Percentiles rank a stretch among this genome's conserved stretches.
Evolutionary conservation across 169 alveolate genomes (phyloP).

Genomic region (Plasmodium inui): DNA sequence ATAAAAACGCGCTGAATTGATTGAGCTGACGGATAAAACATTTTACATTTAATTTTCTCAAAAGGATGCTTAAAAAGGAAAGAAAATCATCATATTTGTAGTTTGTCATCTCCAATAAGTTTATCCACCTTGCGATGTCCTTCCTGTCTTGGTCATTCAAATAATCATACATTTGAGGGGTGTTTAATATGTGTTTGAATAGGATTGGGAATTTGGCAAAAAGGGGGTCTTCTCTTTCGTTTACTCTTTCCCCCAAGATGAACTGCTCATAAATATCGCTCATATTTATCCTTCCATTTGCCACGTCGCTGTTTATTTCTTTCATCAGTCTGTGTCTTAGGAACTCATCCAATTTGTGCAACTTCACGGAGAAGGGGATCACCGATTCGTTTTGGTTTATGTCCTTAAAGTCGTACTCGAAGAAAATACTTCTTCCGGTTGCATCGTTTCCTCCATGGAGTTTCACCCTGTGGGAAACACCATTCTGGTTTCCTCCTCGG

Average conservation of each 20-base stretch:
- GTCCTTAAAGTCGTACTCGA: slow-evolving; percentile 35
- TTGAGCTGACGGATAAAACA: slow-evolving; percentile 2
- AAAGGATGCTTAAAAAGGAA: slow-evolving; percentile 9
- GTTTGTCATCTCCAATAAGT: not conserved
- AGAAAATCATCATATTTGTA: not conserved
- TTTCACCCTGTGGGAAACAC: not conserved
- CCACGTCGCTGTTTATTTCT: slow-evolving; percentile 27
- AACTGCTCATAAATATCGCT: slow-evolving; percentile 16
- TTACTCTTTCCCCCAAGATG: not conserved
- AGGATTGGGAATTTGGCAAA: not conserved
- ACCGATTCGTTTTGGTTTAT: not conserved
- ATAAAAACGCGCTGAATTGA: slow-evolving; percentile 51
- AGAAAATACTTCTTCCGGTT: not conserved
- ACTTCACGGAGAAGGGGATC: slow-evolving; percentile 7
- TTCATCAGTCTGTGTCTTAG: slow-evolving; percentile 19
- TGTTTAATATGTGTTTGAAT: slow-evolving; percentile 16
- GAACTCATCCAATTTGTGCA: slow-evolving; percentile 8
- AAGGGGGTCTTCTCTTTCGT: not conserved
- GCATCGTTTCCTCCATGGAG: not conserved
- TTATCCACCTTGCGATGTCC: not conserved
- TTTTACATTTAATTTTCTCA: slow-evolving; percentile 31
- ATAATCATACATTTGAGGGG: slow-evolving; percentile 37
- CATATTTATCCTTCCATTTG: not conserved
- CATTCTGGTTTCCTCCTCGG: not conserved
- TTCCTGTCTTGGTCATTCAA: slow-evolving; percentile 26